Conservation (phyloP, 2,329 filamentous ascomycete genomes). For the Alternaria solani region DNA sequence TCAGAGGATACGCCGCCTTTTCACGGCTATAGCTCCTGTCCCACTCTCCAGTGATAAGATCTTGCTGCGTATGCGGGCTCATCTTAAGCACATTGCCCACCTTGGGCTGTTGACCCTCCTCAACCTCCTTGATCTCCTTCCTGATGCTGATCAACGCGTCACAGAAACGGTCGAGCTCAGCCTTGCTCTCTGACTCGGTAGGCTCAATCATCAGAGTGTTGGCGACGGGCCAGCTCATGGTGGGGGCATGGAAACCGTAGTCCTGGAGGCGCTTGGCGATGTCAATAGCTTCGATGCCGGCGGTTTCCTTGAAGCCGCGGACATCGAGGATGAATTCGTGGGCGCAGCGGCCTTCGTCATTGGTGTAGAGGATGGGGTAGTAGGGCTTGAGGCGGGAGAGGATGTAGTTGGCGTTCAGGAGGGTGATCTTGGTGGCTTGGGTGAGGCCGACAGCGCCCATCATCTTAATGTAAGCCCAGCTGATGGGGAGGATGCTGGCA, state of each 20-base stretch:
- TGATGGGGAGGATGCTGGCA: slow-evolving; percentile 91
- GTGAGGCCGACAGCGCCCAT: slow-evolving; percentile 86
- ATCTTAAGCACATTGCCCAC: slow-evolving; percentile 88
- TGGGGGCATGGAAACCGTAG: slow-evolving; percentile 96
- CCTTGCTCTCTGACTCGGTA: slow-evolving; percentile 90
- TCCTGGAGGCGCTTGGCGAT: slow-evolving; percentile 96
- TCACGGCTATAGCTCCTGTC: slow-evolving; percentile 81
- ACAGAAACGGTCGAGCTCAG: slow-evolving; percentile 91
- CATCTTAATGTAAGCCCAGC: slow-evolving; percentile 93
- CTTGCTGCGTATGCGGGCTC: slow-evolving; percentile 83
- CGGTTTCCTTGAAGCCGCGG: slow-evolving; percentile 81
- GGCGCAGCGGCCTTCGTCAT: slow-evolving; percentile 84
- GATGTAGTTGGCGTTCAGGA: slow-evolving; percentile 98
- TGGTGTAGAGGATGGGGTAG: slow-evolving; percentile 94
- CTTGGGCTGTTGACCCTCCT: slow-evolving; percentile 77
- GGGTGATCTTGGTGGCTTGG: slow-evolving; percentile 87
- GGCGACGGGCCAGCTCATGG: slow-evolving; percentile 94
- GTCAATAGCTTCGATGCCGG: slow-evolving; percentile 89
- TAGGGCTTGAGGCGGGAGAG: slow-evolving; percentile 84
- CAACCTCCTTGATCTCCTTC: slow-evolving; percentile 81
- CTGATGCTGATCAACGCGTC: slow-evolving; percentile 89
- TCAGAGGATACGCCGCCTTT: slow-evolving; percentile 84
- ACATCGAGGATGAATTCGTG: slow-evolving; percentile 97
- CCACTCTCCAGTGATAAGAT: slow-evolving; percentile 81
- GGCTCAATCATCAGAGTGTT: slow-evolving; percentile 99